Base-by-base conservation (phyloP, 164 flowering plant species). In the Echeveria elegans region DNA sequence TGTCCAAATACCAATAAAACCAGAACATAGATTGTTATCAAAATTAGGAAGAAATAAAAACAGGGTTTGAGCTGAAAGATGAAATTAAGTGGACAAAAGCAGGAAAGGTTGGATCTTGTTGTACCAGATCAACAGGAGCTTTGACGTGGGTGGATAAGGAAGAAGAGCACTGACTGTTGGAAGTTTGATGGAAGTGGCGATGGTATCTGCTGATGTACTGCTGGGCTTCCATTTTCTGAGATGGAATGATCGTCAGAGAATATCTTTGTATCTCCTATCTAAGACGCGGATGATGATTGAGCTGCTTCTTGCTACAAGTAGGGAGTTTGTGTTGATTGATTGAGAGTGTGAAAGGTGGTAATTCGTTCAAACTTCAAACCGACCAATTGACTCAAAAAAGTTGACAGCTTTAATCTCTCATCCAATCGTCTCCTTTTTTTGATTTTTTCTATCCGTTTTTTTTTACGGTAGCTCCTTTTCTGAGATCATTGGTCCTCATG, bases 61-160 rank as follows among this genome's bases (percentile, higher is more conserved):
- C n/a, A 10, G 12, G 16, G 43, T 23, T 32, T 28, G 19, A 34
- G 37, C 37, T 34, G 5, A 34, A 34, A 34, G 37, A 2, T 31
- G 56, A 52, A 16, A 50, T 41, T 3, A 34, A 34, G 37, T 7
- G 7, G 37, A 31, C 37, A 64, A 21, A 24, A 64, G 47, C 31
- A 12, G n/a, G 28, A 43, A 63, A n/a, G 37, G 21, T 37, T 29
- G 52, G 12, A 45, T 28, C 4, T 1, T 38, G 1, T 1, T 38
- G 1, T 71, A 80, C 82, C 14, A 80, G 69, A 66, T 71, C 21
- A 29, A 58, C 60, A 7, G 73, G 73, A 43, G 73, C 73, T 58
- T 60, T 66, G 66, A 71, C 67, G 66, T 71, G 73, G 56, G 66
- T 71, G 59, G 43, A 37, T 6, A 71, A 30, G 43, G 61, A 11